Evolutionary conservation across 352 stramenopile genomes (phyloP).

Genomic region (Phytophthora fragariaefolia): DNA sequence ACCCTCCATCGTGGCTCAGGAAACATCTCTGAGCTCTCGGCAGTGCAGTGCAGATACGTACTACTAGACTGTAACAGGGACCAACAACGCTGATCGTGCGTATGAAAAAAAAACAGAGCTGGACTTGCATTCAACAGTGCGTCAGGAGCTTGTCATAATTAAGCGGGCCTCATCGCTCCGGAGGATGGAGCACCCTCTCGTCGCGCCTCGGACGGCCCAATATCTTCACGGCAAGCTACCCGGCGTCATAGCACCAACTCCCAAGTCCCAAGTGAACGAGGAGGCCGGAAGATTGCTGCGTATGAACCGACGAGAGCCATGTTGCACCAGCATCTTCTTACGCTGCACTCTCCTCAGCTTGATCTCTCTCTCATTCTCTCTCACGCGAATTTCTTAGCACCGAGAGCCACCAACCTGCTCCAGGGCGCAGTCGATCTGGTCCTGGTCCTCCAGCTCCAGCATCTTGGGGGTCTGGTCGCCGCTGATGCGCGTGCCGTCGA

Average conservation of each 20-base stretch:
- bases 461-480: conserved; percentile 96
- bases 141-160: conserved; percentile 19
- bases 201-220: background rate
- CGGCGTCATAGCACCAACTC: conserved; percentile 1
- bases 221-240: background rate
- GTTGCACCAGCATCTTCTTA: conserved; percentile 6
- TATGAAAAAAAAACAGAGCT: conserved; percentile 22
- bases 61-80: background rate
- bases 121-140: conserved; percentile 34
- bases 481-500: conserved; percentile 96
- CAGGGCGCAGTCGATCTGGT: conserved; percentile 98
- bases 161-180: too few relatives aligned
- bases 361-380: conserved; percentile 6
- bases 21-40: conserved; percentile 52
- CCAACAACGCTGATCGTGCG: background rate
- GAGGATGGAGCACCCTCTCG: background rate
- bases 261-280: background rate
- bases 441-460: conserved; percentile 98
- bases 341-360: background rate
- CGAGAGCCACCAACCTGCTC: conserved; percentile 83
- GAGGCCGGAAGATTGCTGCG: background rate
- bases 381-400: conserved; percentile 43
- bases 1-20: conserved; percentile 75
- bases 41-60: background rate
- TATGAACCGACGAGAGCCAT: conserved; percentile 7